Conservation (phyloP, 106 monocot genomes). For the Chionographis japonica region DNA sequence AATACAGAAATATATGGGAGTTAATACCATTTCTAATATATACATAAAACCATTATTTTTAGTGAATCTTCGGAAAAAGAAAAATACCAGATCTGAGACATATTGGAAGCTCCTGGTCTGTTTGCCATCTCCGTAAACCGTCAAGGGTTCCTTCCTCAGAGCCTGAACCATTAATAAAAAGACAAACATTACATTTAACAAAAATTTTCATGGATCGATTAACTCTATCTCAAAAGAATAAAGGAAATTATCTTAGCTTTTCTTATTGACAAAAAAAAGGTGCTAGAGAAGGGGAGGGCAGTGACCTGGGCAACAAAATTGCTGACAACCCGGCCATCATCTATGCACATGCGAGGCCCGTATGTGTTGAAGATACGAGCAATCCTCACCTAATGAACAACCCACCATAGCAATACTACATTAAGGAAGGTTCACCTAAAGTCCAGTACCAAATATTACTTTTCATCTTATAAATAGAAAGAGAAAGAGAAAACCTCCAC, state of each 20-base stretch:
- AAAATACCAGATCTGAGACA: slow-evolving; percentile 71
- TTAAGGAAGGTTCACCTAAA: not conserved
- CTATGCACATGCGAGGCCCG: slow-evolving; percentile 96
- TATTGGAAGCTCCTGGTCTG: slow-evolving; percentile 93
- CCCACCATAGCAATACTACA: not conserved
- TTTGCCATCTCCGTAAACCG: slow-evolving; percentile 87
- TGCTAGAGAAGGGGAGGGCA: not conserved
- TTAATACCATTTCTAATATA: too few species aligned
- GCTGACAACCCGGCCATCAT: slow-evolving; percentile 93
- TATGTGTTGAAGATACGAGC: slow-evolving; percentile 97
- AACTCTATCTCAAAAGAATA: not conserved
- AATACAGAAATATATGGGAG: too few species aligned
- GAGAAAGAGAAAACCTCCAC: slow-evolving; percentile 45
- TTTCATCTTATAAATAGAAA: not conserved
- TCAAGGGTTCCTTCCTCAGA: slow-evolving; percentile 78
- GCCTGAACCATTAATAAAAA: slow-evolving; percentile 34
- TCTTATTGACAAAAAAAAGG: not conserved
- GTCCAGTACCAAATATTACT: too few species aligned
- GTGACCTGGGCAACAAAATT: slow-evolving; percentile 91
- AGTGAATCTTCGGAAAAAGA: not conserved
- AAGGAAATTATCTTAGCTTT: not conserved
- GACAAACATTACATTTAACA: not conserved
- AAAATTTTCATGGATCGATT: not conserved
- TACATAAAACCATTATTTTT: too few species aligned
- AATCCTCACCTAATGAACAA: slow-evolving; percentile 56